Base-by-base conservation (phyloP, 1,284 basidiomycete genomes). In the Paramarasmius palmivorus region DNA sequence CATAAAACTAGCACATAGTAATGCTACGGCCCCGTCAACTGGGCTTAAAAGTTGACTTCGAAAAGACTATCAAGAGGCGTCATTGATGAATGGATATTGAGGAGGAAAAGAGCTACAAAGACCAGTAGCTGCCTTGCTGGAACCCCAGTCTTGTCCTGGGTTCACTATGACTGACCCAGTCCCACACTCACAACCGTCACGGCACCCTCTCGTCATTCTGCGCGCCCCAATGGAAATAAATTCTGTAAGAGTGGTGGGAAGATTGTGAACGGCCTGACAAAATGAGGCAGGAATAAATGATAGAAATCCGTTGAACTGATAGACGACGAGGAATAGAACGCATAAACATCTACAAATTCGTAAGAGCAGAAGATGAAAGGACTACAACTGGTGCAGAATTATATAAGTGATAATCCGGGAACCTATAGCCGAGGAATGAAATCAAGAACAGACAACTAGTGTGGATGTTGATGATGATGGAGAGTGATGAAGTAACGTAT, bases 201-300 rank as follows among this genome's bases (percentile, higher is more conserved):
- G 81, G 71, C 73, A 84, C 86, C 86, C 86, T 89, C 87, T 89
- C 82, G n/a, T 73, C 72, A 73, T n/a, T 77, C 72, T 73, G 63
- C 85, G 69, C 79, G 73, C 84, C 84, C 80, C 77, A 50, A 60
- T 61, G 61, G 63, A 61, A 60, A n/a, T n/a, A 61, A 57, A 62
- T 60, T 58, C 59, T 62, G 59, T 65, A 68, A 66, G 73, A 80
- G n/a, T n/a, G 74, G 79, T 80, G 82, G 80, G 65, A 76, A 77
- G n/a, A n/a, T n/a, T n/a, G 79, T 71, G 73, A 70, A 83, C 87
- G 84, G 81, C 83, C 74, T 78, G n/a, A 81, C 75, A 77, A 78
- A 57, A 54, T 49, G n/a, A n/a, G 54, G 52, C 57, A 59, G 55
- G 59, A 62, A 59, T 51, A 56, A 50, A 48, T 45, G 49, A 54